phyloP scores from a whole-genome alignment of 495 filamentous ascomycete species.

The Trichoderma asperelloides region DNA sequence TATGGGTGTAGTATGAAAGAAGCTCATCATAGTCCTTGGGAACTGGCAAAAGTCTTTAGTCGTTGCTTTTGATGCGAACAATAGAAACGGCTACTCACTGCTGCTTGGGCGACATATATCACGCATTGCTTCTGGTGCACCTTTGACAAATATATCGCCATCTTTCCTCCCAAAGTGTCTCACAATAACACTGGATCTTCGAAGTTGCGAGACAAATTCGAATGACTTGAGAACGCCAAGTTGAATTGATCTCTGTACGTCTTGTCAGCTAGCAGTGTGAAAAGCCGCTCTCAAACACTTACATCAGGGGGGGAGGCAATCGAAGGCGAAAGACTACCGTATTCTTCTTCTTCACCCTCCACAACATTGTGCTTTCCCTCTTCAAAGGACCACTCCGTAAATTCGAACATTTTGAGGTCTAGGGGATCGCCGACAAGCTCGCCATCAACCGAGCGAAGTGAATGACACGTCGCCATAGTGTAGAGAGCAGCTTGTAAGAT shows the following conservation, averaged over 20 bases:
- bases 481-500: conserved; percentile 68
- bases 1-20: conserved; percentile 81
- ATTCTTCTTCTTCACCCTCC: conserved; percentile 51
- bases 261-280: conserved; percentile 12
- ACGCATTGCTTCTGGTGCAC: conserved; percentile 91
- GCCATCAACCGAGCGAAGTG: conserved; percentile 73
- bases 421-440: conserved; percentile 90
- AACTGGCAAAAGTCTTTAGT: conserved; percentile 39
- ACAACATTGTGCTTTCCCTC: conserved; percentile 62
- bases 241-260: conserved; percentile 47
- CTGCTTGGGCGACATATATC: conserved; percentile 78
- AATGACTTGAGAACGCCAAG: conserved; percentile 81
- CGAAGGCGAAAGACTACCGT: conserved; percentile 63
- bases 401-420: conserved; percentile 98
- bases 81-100: conserved; percentile 43
- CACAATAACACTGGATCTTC: conserved; percentile 87
- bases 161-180: conserved; percentile 71
- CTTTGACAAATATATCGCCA: conserved; percentile 87
- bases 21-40: conserved; percentile 85
- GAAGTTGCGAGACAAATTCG: conserved; percentile 94
- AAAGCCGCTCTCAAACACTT: conserved; percentile 15
- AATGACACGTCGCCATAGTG: conserved; percentile 97
- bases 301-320: conserved; percentile 70
- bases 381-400: conserved; percentile 87
- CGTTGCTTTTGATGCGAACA: neutral